Percentiles rank a stretch among this genome's conserved stretches.
Conservation (phyloP, 179 eudicot genomes). For the Patellifolia procumbens region DNA sequence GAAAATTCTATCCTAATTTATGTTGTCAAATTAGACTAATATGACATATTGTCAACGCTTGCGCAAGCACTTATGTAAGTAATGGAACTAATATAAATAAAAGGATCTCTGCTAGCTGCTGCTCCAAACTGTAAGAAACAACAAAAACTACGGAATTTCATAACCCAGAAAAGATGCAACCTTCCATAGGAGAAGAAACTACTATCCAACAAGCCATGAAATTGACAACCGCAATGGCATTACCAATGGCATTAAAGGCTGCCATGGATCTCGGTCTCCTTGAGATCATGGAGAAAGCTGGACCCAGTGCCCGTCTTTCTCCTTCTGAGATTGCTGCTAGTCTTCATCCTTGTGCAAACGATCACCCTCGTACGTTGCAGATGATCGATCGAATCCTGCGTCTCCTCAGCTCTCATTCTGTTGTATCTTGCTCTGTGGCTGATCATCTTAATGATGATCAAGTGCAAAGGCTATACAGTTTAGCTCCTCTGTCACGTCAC, state of each 20-base stretch:
- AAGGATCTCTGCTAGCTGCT: neutral
- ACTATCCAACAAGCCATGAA: constrained; percentile 21
- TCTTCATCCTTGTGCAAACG: neutral
- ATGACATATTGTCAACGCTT: neutral
- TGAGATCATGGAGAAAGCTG: constrained; percentile 30
- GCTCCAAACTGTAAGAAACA: too few species aligned
- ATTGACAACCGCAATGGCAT: constrained; percentile 20
- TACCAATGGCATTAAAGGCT: constrained; percentile 32
- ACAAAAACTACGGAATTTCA: neutral
- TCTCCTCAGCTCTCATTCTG: constrained; percentile 22
- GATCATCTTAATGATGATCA: constrained; percentile 1
- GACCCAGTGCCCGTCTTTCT: constrained; percentile 9
- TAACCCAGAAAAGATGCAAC: neutral
- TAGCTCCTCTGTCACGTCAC: constrained; percentile 20
- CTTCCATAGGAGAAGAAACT: constrained; percentile 1
- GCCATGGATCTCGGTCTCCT: constrained; percentile 31
- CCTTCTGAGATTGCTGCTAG: constrained; percentile 19
- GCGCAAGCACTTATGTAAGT: neutral
- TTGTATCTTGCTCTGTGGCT: constrained; percentile 22
- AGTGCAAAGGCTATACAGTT: neutral
- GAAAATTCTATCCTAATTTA: too few species aligned
- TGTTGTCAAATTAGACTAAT: neutral
- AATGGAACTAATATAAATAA: neutral
- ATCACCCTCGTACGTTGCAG: neutral
- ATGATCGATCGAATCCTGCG: constrained; percentile 30